Evolutionary conservation across 2,329 filamentous ascomycete species (phyloP), one percentile per base, ranked within the genome.

Genomic region (Graphiopsis chlorocephala): DNA sequence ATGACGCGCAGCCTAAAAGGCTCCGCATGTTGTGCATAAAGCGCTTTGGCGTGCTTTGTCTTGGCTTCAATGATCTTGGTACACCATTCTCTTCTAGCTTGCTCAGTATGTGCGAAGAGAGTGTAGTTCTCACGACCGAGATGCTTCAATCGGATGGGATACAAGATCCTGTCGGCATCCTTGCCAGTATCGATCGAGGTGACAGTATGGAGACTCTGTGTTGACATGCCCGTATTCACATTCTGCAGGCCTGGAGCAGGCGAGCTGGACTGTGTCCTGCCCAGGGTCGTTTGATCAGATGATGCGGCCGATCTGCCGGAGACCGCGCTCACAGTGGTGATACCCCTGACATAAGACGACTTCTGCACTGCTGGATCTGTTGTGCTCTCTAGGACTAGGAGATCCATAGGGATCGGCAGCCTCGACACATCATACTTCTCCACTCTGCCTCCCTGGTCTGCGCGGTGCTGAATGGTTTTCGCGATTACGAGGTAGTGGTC

Each of bases 401-500:
- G 83, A 71, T 96, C 93, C 94, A 99, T 99, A 0, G 95, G 95
- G 68, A 99, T 97, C 7, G 91, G 92, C 82, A 96, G 84, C 77
- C 96, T 93, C 0, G 93, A 97, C 33, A 99, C 94, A 76, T 99
- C 95, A 71, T 95, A 99, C 69, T 84, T 83, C 72, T 90, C 88
- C 71, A 91, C 92, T 78, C 90, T 95, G n/a, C 85, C 86, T 56
- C 86, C 86, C 52, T 87, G 84, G 52, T 88, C 86, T 72, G 93
- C 92, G 53, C 88, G 82, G 12, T 85, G 82, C 3, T 88, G 83
- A 8, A 92, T 84, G 1, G 71, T 72, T 81, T 99, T 99, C 45
- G 95, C 91, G 52, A 99, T 81, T 35, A 99, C 93, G 42, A 99
- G 84, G 76, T 97, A 99, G 78, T 99, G 93, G 73, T 99, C 96